phyloP scores from a whole-genome alignment of 176 grass and related monocot genomes.

The Ensete ventricosum region DNA sequence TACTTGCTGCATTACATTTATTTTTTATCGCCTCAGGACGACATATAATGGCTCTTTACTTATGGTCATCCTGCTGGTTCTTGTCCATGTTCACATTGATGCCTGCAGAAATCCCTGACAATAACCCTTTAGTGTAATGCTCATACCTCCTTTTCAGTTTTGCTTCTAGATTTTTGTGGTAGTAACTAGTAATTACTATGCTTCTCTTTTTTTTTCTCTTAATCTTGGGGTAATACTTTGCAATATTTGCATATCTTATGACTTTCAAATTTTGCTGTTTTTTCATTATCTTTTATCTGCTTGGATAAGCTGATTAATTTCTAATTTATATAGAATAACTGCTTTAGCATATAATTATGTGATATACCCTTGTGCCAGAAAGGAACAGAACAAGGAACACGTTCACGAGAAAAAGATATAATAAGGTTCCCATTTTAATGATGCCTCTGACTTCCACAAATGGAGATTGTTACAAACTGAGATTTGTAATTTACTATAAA shows the following conservation, averaged over 20 bases:
- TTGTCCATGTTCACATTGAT: conserved; percentile 91
- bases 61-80: conserved; percentile 77
- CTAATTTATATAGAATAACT: not conserved
- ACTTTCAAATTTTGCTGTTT: too few species aligned
- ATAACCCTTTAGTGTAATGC: conserved; percentile 86
- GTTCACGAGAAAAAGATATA: not conserved
- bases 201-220: not conserved
- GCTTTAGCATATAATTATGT: not conserved
- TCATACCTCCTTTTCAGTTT: conserved; percentile 20
- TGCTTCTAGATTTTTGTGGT: not conserved
- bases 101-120: conserved; percentile 97
- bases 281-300: not conserved
- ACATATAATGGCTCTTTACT: conserved; percentile 43
- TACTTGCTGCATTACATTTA: conserved; percentile 41
- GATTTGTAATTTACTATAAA: not conserved
- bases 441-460: not conserved
- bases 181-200: not conserved
- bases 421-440: not conserved
- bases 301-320: not conserved
- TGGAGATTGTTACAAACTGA: not conserved
- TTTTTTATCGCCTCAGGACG: conserved; percentile 41
- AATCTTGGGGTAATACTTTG: too few species aligned
- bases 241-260: too few species aligned
- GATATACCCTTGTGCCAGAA: not conserved
- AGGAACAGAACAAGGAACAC: not conserved